Evolutionary conservation across 306 rosid species (phyloP).

Genomic region (Medicago ruthenica): DNA sequence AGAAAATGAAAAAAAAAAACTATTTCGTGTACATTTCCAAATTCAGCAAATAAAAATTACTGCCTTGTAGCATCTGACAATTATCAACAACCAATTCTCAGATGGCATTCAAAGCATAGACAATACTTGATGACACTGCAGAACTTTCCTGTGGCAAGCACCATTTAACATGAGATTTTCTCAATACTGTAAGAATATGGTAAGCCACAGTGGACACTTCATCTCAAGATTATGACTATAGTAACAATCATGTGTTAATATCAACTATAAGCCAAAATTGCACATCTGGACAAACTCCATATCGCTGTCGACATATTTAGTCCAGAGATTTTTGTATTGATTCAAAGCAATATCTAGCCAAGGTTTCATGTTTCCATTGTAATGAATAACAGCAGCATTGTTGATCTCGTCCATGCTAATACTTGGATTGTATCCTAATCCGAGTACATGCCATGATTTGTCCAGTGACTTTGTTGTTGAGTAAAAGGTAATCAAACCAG

Average conservation of each 20-base stretch:
- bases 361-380: constrained; percentile 98
- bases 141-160: constrained; percentile 61
- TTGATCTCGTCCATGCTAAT: constrained; percentile 95
- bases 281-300: constrained; percentile 99
- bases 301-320: constrained; percentile 91
- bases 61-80: constrained; percentile 46
- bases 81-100: constrained; percentile 44
- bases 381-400: constrained; percentile 95
- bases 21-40: constrained; percentile 59
- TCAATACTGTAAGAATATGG: constrained; percentile 43
- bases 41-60: constrained; percentile 46
- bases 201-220: constrained; percentile 42
- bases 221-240: constrained; percentile 50
- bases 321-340: constrained; percentile 94
- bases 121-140: constrained; percentile 39
- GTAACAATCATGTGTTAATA: constrained; percentile 22
- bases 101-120: constrained; percentile 36
- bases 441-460: constrained; percentile 99
- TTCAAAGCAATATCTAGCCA: constrained; percentile 99
- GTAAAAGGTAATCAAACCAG: constrained; percentile 91
- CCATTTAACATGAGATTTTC: constrained; percentile 53
- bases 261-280: constrained; percentile 93
- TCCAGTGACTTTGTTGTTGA: constrained; percentile 87
- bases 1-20: constrained; percentile 37
- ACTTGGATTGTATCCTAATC: constrained; percentile 96